Evolutionary conservation across 225 moss, liverwort and hornwort species (phyloP).

Genomic region (Physcomitrium patens): DNA sequence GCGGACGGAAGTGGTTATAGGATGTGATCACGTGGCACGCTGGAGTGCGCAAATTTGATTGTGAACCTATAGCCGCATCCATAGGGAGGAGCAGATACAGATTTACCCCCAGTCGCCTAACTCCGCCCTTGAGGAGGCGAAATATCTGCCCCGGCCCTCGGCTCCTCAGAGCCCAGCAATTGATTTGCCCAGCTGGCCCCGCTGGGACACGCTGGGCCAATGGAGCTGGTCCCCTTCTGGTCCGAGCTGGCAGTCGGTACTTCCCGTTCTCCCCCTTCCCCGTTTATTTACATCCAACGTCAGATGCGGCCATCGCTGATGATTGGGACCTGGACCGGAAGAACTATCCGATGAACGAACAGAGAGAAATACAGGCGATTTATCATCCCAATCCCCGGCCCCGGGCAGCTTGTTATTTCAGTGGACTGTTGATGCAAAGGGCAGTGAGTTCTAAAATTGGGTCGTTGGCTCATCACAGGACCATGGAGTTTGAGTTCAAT

Average conservation of each 20-base stretch:
- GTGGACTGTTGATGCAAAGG: no score
- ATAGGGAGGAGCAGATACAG: slow-evolving; percentile 18
- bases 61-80: background rate
- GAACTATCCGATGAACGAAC: no score
- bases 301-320: no score
- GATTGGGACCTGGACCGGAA: no score
- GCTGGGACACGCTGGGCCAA: background rate
- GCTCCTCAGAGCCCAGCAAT: slow-evolving; percentile 5
- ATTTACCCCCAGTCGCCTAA: background rate
- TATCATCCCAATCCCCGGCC: no score
- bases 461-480: no score
- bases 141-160: slow-evolving; percentile 11
- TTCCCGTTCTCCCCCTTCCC: no score
- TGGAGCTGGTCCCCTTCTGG: background rate
- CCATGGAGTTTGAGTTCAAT: no score
- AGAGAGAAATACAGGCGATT: no score
- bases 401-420: no score
- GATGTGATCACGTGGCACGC: background rate
- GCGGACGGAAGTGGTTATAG: background rate
- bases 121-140: background rate
- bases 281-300: no score
- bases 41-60: slow-evolving; percentile 10
- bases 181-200: slow-evolving; percentile 29
- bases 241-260: background rate
- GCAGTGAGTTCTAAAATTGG: no score